Conservation (phyloP, 331 rosid genomes). For the Malus hybrid region DNA sequence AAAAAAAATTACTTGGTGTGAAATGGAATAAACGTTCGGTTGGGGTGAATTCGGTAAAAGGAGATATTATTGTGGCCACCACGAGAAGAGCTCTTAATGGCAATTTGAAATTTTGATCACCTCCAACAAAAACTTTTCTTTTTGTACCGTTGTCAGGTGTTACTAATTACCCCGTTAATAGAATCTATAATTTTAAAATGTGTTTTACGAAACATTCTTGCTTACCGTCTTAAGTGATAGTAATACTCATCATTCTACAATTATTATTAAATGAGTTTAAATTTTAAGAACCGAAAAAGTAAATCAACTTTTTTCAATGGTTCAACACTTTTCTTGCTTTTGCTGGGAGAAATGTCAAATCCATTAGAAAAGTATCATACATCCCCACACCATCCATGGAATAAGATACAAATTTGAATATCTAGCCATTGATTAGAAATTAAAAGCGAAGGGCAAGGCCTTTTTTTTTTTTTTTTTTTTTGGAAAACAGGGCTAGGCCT, state of each 20-base stretch:
- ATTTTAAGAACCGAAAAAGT: neutral
- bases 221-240: no score
- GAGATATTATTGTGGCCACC: neutral
- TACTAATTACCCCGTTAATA: no score
- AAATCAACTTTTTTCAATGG: neutral
- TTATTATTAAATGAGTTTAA: no score
- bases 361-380: neutral
- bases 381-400: no score
- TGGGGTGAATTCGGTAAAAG: neutral
- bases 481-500: no score
- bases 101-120: neutral
- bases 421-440: no score
- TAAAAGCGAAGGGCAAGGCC: no score
- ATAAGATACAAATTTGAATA: no score
- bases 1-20: neutral
- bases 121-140: neutral
- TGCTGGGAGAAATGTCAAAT: neutral
- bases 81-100: no score
- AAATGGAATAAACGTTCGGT: neutral
- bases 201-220: no score
- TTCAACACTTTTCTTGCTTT: neutral
- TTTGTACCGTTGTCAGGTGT: neutral
- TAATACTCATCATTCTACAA: accelerated
- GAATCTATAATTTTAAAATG: neutral
- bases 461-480: no score